Conservation (phyloP, 495 filamentous ascomycete genomes). For the Penicillium riverlandense region DNA sequence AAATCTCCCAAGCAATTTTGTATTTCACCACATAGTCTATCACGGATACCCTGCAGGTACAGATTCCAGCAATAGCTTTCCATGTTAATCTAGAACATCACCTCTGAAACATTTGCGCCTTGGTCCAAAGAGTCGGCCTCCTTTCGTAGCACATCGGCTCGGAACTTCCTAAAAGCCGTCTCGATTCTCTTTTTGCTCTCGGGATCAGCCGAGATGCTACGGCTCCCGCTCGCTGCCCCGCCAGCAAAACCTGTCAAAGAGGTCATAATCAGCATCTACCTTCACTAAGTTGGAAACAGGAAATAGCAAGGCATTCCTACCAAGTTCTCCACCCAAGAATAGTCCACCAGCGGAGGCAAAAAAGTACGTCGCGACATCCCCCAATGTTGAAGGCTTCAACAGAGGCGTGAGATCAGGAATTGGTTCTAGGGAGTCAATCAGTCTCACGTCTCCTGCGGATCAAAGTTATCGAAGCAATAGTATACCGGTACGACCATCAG, state of each 20-base stretch:
- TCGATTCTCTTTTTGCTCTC: constrained; percentile 51
- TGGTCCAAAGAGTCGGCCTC: constrained; percentile 50
- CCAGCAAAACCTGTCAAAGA: constrained; percentile 42
- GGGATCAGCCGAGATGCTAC: constrained; percentile 45
- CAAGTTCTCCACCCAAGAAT: constrained; percentile 58
- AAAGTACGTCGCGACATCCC: constrained; percentile 56
- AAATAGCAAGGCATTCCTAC: constrained; percentile 12
- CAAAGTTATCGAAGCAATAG: not conserved
- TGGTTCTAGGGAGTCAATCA: constrained; percentile 32
- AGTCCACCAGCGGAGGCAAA: constrained; percentile 55
- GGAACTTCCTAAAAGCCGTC: constrained; percentile 55
- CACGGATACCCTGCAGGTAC: too few species aligned
- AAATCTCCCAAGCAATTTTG: too few species aligned
- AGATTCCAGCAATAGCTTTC: too few species aligned
- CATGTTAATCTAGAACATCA: constrained; percentile 14
- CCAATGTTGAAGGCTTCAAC: constrained; percentile 48
- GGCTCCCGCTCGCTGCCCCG: constrained; percentile 44
- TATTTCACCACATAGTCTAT: too few species aligned
- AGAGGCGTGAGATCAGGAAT: constrained; percentile 54
- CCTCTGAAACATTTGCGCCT: constrained; percentile 16
- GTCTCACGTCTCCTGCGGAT: not conserved
- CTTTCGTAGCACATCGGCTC: constrained; percentile 51
- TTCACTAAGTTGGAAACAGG: not conserved
- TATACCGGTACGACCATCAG: constrained; percentile 50
- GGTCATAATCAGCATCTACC: not conserved